Percentiles rank a stretch among this genome's conserved stretches.
Conservation (phyloP, 306 rosid species). For the Rosa chinensis region DNA sequence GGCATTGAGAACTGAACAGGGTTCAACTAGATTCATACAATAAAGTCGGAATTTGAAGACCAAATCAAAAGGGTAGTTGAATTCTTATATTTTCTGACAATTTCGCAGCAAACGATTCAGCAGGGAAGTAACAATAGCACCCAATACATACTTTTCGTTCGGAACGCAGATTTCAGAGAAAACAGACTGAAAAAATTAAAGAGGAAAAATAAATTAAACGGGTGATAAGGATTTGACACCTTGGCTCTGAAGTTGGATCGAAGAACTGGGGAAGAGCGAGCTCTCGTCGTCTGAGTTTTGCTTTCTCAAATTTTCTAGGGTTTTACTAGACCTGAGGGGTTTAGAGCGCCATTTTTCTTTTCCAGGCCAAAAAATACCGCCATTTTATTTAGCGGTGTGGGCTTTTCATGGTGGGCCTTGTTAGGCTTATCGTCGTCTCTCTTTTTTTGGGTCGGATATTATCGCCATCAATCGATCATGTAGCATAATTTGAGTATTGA, state of each 20-base stretch:
- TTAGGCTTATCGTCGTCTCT: too few relatives aligned
- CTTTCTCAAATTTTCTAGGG: neutral
- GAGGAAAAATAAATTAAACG: neutral
- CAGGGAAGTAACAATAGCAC: neutral
- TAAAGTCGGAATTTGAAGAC: neutral
- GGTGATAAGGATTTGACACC: neutral
- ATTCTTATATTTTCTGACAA: neutral
- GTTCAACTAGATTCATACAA: neutral
- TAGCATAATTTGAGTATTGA: too few relatives aligned
- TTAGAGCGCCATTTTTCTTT: neutral
- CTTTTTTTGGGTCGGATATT: too few relatives aligned
- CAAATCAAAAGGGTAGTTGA: neutral
- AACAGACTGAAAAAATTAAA: neutral
- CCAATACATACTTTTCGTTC: neutral
- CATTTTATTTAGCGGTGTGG: neutral
- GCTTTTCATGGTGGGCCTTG: neutral
- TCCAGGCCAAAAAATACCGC: neutral
- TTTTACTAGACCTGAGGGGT: neutral
- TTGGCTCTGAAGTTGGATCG: neutral
- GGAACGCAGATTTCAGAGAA: neutral
- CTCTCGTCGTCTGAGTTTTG: conserved; percentile 6
- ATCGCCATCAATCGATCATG: too few relatives aligned
- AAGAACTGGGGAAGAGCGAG: neutral
- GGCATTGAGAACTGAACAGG: neutral
- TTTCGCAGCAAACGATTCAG: neutral